A percentile compares a stretch with the other conserved stretches of the same genome.
Evolutionary conservation across 306 rosid genomes (phyloP).

Genomic region (Bauhinia variegata): DNA sequence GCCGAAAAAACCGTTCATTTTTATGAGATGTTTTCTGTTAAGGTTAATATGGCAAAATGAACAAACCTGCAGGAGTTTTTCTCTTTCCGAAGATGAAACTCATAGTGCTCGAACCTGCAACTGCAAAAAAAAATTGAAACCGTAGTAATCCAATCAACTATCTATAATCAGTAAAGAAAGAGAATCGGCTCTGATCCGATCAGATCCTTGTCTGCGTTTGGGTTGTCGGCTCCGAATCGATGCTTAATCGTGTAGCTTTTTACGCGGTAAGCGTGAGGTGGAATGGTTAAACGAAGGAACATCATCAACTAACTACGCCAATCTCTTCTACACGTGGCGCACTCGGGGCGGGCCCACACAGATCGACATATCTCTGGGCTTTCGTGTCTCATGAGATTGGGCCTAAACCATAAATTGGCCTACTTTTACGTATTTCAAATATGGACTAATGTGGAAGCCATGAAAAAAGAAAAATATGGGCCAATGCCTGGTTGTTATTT

Average conservation of each 20-base stretch:
- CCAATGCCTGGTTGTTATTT: too few relatives aligned
- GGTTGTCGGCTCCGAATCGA: neutral
- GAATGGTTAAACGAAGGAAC: constrained; percentile 21
- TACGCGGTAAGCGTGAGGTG: constrained; percentile 48
- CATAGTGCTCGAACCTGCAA: constrained; percentile 55
- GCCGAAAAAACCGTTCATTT: neutral
- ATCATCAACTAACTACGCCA: constrained; percentile 29
- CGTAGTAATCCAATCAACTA: constrained; percentile 15
- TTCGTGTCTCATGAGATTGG: neutral
- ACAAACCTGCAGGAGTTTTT: constrained; percentile 89
- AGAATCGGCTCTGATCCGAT: constrained; percentile 14
- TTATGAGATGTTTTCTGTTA: too few relatives aligned
- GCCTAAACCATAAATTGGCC: too few relatives aligned
- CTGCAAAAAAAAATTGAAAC: neutral
- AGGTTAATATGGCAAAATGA: neutral
- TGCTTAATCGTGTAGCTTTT: constrained; percentile 31
- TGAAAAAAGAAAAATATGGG: too few relatives aligned
- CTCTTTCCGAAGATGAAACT: constrained; percentile 93
- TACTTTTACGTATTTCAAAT: too few relatives aligned
- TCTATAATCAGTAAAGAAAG: neutral
- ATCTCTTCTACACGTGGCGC: constrained; percentile 43
- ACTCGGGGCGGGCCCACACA: constrained; percentile 16
- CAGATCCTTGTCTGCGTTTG: constrained; percentile 16
- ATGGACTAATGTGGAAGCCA: too few relatives aligned
- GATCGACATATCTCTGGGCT: neutral